These are phyloP conservation scores for Trichoderma virens DNA, from an alignment of 495 filamentous ascomycete species.

Conservation along the genomic window DNA sequence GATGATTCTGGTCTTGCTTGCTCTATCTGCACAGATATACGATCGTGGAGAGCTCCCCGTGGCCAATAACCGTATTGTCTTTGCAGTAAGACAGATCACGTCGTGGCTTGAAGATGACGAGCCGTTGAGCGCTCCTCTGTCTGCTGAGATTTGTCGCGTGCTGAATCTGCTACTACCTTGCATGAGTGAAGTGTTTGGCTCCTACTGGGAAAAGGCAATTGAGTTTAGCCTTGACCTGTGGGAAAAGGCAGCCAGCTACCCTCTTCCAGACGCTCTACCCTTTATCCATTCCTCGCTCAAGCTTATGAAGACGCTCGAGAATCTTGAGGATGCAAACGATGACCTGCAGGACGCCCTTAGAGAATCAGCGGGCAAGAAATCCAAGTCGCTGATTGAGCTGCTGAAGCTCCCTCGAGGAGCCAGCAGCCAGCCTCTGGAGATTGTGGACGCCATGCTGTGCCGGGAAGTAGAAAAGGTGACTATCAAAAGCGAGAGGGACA, in stretches of 20 bases:
- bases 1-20: conserved; percentile 34
- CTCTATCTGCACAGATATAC: conserved; percentile 36
- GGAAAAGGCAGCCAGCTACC: conserved; percentile 32
- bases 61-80: conserved; percentile 72
- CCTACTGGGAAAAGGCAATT: conserved; percentile 69
- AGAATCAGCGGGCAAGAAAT: conserved; percentile 39
- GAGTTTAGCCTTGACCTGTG: conserved; percentile 50
- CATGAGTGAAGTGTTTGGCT: conserved; percentile 71
- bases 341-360: conserved; percentile 71
- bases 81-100: conserved; percentile 71
- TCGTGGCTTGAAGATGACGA: conserved; percentile 54
- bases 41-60: conserved; percentile 41
- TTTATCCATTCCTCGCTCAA: conserved; percentile 62
- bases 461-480: conserved; percentile 55
- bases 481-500: conserved; percentile 42
- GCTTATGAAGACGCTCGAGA: conserved; percentile 54
- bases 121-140: conserved; percentile 41
- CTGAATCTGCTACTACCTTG: conserved; percentile 59
- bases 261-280: conserved; percentile 38
- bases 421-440: conserved; percentile 31
- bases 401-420: conserved; percentile 39
- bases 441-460: conserved; percentile 61
- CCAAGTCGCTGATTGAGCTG: conserved; percentile 52
- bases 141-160: conserved; percentile 53
- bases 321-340: conserved; percentile 65